A percentile compares a stretch with the other conserved stretches of the same genome.
Evolutionary conservation across 108 stramenopile species (phyloP).

Genomic region (Discostella pseudostelligera): DNA sequence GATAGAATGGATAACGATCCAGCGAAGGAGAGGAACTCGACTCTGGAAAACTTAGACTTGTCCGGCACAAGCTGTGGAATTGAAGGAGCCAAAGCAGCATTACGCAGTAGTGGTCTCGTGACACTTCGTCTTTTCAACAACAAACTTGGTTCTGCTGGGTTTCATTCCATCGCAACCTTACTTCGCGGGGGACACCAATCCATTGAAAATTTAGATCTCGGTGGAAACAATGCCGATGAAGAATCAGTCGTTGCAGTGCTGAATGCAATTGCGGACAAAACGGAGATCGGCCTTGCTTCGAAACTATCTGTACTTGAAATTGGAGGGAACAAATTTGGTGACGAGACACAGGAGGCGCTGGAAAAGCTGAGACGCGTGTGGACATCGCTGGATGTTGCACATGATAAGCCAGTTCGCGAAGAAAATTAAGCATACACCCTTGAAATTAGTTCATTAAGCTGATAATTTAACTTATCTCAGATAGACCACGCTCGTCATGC

Average conservation of each 20-base stretch:
- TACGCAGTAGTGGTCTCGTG: slow-evolving; percentile 35
- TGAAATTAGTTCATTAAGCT: too few species aligned
- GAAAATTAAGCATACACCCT: neutral
- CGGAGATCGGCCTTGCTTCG: slow-evolving; percentile 12
- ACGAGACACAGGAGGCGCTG: slow-evolving; percentile 45
- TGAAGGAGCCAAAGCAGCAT: slow-evolving; percentile 47
- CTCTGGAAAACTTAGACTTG: slow-evolving; percentile 54
- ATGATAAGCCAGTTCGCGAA: slow-evolving; percentile 56
- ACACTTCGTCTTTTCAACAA: slow-evolving; percentile 69
- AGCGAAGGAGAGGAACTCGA: slow-evolving; percentile 8
- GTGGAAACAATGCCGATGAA: slow-evolving; percentile 64
- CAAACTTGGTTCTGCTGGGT: slow-evolving; percentile 58
- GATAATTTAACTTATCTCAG: too few species aligned
- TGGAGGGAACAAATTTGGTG: slow-evolving; percentile 68
- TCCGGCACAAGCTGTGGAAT: slow-evolving; percentile 57
- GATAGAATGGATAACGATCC: neutral
- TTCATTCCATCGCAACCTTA: slow-evolving; percentile 38
- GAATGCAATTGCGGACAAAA: slow-evolving; percentile 32
- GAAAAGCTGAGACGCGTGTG: slow-evolving; percentile 35
- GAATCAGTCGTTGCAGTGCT: slow-evolving; percentile 54
- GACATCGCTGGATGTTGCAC: slow-evolving; percentile 73
- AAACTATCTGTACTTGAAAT: slow-evolving; percentile 57
- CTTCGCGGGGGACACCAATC: slow-evolving; percentile 53
- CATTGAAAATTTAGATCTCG: slow-evolving; percentile 67
- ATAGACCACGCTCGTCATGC: too few species aligned